A percentile compares a stretch with the other conserved stretches of the same genome.
These are phyloP conservation scores for Capsicum rhomboideum DNA, from an alignment of 257 asterid species.

Conservation along the genomic window DNA sequence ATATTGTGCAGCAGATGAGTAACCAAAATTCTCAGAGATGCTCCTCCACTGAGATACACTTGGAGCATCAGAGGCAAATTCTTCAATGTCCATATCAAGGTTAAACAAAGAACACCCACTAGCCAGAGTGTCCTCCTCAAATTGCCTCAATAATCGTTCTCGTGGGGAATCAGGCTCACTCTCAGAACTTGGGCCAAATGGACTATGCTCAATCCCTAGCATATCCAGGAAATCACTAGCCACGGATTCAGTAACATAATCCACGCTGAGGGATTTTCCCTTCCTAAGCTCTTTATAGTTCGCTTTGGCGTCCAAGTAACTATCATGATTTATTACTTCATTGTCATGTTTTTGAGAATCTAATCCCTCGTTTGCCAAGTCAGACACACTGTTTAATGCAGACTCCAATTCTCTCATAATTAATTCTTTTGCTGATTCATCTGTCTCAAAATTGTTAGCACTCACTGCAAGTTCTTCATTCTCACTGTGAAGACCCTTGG, in stretches of 20 bases:
- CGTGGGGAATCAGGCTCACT: constrained; percentile 96
- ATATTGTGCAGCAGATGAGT: constrained; percentile 18
- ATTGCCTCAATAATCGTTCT: constrained; percentile 72
- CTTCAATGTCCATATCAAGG: constrained; percentile 37
- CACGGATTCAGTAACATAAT: constrained; percentile 47
- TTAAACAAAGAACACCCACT: constrained; percentile 57
- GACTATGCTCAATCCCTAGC: constrained; percentile 75
- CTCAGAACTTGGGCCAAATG: constrained; percentile 66
- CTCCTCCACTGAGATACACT: constrained; percentile 38
- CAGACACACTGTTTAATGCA: constrained; percentile 40
- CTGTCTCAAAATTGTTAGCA: constrained; percentile 13
- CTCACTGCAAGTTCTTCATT: constrained; percentile 13
- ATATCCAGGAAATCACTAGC: constrained; percentile 79
- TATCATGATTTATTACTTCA: constrained; percentile 26
- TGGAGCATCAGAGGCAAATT: constrained; percentile 15
- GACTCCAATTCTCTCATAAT: constrained; percentile 60
- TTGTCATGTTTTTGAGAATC: constrained; percentile 46
- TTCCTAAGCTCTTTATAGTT: constrained; percentile 19
- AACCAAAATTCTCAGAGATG: constrained; percentile 25
- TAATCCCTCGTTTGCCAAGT: constrained; percentile 39
- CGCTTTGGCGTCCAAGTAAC: constrained; percentile 26
- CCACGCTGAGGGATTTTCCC: constrained; percentile 52
- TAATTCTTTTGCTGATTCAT: constrained; percentile 31
- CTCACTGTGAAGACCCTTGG: constrained; percentile 5
- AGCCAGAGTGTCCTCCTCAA: constrained; percentile 78